Evolutionary conservation across 2,329 filamentous ascomycete genomes (phyloP), one percentile per base, ranked within the genome.

Genomic region (Talaromyces sp.): DNA sequence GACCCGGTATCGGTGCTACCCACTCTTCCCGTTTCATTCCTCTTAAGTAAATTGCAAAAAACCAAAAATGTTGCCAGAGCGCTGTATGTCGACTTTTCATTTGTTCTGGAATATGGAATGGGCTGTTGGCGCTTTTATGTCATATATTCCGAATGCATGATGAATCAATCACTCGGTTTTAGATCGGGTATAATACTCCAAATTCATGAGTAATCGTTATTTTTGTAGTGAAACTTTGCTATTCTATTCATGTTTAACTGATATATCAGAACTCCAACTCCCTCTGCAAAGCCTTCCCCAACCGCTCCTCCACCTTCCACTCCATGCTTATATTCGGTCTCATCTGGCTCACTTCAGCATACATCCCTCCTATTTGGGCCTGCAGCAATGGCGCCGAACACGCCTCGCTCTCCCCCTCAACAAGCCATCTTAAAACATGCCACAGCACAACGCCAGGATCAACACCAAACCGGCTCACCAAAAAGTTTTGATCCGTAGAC

Each of bases 1-100:
- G 95, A 82, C 95, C 95, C 78, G 95, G 95, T 98, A 99, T 99
- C 78, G 95, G 95, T 96, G 95, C 95, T 77, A 99, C 95, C 74
- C 93, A 99, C 90, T 98, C 93, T 85, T 99, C 95, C 82, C 92
- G 95, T 89, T 99, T 99, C 90, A 99, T 99, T 86, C 95, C 95
- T 82, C 90, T 99, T 82, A 99, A 99, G 87, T 98, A 97, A 87
- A 82, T 69, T 71, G 71, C 46, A 21, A 56, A 55, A 24, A 24
- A n/a, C n/a, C n/a, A 9, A 24, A 24, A 19, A 46, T 6, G 13
- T 19, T 53, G 24, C 49, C 46, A 59, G 49, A 41, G 32, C 46
- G 60, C 52, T 56, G 55, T 58, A 29, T 59, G 55, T 59, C 58
- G 53, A 56, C 49, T 59, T 59, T 59, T 62, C 58, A 59, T 62